Base-by-base conservation (phyloP, 2,329 filamentous ascomycete species). In the Penicillium sp. region DNA sequence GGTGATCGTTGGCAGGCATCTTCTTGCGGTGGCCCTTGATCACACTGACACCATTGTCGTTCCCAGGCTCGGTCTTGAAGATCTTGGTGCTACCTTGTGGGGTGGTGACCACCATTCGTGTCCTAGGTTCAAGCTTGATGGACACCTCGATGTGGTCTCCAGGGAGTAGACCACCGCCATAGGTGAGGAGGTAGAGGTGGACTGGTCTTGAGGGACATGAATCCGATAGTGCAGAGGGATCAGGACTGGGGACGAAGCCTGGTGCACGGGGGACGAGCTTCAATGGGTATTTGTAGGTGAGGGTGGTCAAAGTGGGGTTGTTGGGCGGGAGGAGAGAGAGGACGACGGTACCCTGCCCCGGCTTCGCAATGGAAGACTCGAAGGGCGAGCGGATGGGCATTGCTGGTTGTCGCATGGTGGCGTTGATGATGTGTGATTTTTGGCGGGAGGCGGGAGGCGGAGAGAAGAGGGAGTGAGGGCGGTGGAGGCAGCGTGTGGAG, bases 271-370 rank as follows among this genome's bases (percentile, higher is more conserved):
- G 88, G 55, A 99, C 90, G 51, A 99, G 83, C 72, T 99, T 99
- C 40, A 99, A 81, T 1, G 94, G 94, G 66, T 97, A 99, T 70
- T 96, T 91, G 69, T 95, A 97, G 29, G 86, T 87, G 59, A 96
- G 83, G 26, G 81, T 84, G 54, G 87, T 84, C 24, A 96, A 81
- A 39, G 86, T 85, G 12, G 90, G 90, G 41, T 83, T 83, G 21
- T 83, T 81, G 26, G 87, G 86, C 29, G 92, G 90, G 8, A 92
- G 80, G 5, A 89, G 76, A 17, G 84, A 84, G 51, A 91, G 84
- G 46, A 91, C 80, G 60, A 97, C 88, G 58, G 80, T 82, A 54
- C 94, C 94, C 67, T 90, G 81, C 51, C 94, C 94, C 18, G 92
- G 84, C 46, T 80, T 79, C 20, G 89, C 89, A 32, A 87, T 82